Base-by-base conservation (phyloP, 345 rosid species). In the Citrus medica region DNA sequence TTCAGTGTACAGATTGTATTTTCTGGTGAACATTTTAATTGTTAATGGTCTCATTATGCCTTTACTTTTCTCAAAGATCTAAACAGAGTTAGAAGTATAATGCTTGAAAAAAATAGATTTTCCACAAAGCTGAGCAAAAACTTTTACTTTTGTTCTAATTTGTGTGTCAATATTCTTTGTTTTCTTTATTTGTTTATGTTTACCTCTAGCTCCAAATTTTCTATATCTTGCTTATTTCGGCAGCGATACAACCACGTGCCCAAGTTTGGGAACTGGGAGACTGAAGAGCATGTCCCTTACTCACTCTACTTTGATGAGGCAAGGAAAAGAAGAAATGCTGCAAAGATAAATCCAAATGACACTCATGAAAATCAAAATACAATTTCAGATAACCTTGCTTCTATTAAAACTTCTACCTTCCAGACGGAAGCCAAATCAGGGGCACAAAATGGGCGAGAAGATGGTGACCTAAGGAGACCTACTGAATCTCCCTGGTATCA, bases 191-290 rank as follows among this genome's bases (percentile, higher is more conserved):
- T 58, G 27, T 6, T 58, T 22, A 58, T 58, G 10, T 58, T 58
- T 22, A 22, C 24, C 61, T 6, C 7, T 13, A 6, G 3, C 9
- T 22, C 25, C 25, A 21, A 22, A 6, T 58, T 58, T 58, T 58
- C 9, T 58, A 7, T 58, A 7, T 58, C 22, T 28, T 51, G 14
- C 62, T 68, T 53, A 14, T 62, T 32, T 14, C 73, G 64, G 78
- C 84, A 79, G 81, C 77, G 75, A 61, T 46, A 64, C 4, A 33
- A 69, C n/a, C 69, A 24, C 10, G 74, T 77, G 46, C 88, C 86
- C 7, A 64, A 75, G 79, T 86, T 86, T 73, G 86, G 88, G 32
- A 78, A 77, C 21, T 83, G 85, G 88, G 85, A 79, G 22, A 67
- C 16, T 21, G 82, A 13, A 24, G 82, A 79, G 7, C 37, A 76